phyloP scores from a whole-genome alignment of 768 basidiomycete species.

The Pisolithus marmoratus region DNA sequence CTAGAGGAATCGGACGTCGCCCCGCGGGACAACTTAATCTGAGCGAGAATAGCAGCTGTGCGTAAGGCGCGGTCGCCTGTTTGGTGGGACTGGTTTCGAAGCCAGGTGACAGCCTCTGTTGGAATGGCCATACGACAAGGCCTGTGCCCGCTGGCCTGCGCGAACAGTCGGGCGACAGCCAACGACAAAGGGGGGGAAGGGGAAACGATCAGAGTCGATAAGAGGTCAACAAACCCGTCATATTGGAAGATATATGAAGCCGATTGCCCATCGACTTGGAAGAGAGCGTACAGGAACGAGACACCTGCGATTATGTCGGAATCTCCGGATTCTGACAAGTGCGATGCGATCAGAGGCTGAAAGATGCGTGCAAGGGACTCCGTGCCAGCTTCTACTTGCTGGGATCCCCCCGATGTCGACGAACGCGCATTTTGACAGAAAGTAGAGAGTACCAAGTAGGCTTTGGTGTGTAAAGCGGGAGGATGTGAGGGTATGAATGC shows the following conservation, averaged over 20 bases:
- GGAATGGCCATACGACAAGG: slow-evolving; percentile 58
- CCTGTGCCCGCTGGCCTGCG: slow-evolving; percentile 74
- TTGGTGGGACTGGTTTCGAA: slow-evolving; percentile 52
- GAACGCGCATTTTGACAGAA: slow-evolving; percentile 57
- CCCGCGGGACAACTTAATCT: slow-evolving; percentile 73
- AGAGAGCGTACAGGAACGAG: slow-evolving; percentile 70
- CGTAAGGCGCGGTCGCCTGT: slow-evolving; percentile 42
- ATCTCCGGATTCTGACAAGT: slow-evolving; percentile 55
- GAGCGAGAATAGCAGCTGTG: slow-evolving; percentile 63
- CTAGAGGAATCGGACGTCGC: slow-evolving; percentile 35
- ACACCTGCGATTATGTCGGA: slow-evolving; percentile 46
- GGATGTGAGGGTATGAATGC: slow-evolving; percentile 48
- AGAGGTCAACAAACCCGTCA: slow-evolving; percentile 56
- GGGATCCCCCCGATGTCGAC: slow-evolving; percentile 29
- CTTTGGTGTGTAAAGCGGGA: slow-evolving; percentile 51
- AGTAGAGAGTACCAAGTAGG: slow-evolving; percentile 62
- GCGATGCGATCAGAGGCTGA: slow-evolving; percentile 40
- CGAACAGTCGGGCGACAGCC: slow-evolving; percentile 66
- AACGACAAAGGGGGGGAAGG: slow-evolving; percentile 44
- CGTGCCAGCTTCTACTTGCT: slow-evolving; percentile 37
- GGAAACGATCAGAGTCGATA: slow-evolving; percentile 62
- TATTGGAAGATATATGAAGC: slow-evolving; percentile 60
- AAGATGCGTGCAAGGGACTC: slow-evolving; percentile 47
- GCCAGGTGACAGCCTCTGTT: slow-evolving; percentile 56
- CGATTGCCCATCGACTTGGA: slow-evolving; percentile 72